Conservation (phyloP, 1,284 basidiomycete genomes). For the Cryptococcus sp. region DNA sequence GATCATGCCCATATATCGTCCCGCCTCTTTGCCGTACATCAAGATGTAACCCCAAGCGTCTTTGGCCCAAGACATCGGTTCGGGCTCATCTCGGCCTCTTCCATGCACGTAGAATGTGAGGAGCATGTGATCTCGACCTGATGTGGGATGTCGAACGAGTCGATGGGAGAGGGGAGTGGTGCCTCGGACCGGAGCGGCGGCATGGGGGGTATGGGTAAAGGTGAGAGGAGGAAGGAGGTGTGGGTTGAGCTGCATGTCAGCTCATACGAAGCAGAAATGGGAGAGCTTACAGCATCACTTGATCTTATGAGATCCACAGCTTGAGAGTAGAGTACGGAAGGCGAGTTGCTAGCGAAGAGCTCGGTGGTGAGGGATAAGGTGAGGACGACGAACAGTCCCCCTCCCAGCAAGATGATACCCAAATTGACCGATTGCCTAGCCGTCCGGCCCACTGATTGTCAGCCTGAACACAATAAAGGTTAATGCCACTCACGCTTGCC, state of each 20-base stretch:
- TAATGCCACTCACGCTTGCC: constrained; percentile 64
- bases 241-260: constrained; percentile 29
- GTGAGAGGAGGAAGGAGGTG: constrained; percentile 44
- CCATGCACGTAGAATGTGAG: constrained; percentile 47
- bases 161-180: constrained; percentile 37
- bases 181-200: constrained; percentile 39
- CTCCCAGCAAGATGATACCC: constrained; percentile 74
- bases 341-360: constrained; percentile 86
- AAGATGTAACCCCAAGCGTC: constrained; percentile 9
- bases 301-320: constrained; percentile 76
- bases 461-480: constrained; percentile 1
- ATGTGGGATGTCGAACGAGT: constrained; percentile 33
- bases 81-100: constrained; percentile 39
- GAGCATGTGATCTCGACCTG: constrained; percentile 43
- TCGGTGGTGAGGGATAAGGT: constrained; percentile 82
- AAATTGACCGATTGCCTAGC: constrained; percentile 75
- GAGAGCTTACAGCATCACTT: constrained; percentile 57
- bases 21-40: constrained; percentile 1
- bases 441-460: constrained; percentile 61
- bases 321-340: constrained; percentile 78
- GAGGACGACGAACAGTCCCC: constrained; percentile 70
- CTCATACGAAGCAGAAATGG: neutral
- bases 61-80: constrained; percentile 28
- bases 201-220: constrained; percentile 44
- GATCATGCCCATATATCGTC: constrained; percentile 1